A percentile compares a stretch with the other conserved stretches of the same genome.
phyloP scores from a whole-genome alignment of 2,329 filamentous ascomycete genomes.

The Stenocarpella maydis region DNA sequence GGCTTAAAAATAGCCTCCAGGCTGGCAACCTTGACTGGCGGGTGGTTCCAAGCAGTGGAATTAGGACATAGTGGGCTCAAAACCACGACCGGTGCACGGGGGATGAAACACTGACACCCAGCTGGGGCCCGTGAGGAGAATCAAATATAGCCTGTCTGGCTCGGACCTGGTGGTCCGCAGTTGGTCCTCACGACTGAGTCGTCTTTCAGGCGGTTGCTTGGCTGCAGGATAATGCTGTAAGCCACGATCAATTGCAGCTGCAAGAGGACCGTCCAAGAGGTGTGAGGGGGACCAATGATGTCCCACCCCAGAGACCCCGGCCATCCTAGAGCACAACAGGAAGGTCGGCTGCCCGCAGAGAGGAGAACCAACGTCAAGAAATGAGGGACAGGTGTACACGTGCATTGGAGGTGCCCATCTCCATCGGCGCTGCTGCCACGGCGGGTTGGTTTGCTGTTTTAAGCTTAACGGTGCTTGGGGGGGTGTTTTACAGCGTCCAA shows the following conservation, averaged over 20 bases:
- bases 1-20: not conserved
- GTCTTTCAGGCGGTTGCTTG: too few relatives aligned
- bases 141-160: not conserved
- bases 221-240: not conserved
- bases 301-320: not conserved
- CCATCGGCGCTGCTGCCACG: slow-evolving; percentile 9
- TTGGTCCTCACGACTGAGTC: too few relatives aligned
- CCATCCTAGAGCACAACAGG: slow-evolving; percentile 13
- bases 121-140: not conserved
- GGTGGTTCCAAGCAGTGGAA: slow-evolving; percentile 2
- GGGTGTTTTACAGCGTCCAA: slow-evolving; percentile 11
- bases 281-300: not conserved
- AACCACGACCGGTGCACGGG: not conserved
- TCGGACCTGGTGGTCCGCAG: not conserved
- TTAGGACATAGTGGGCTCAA: not conserved
- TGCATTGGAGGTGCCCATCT: not conserved
- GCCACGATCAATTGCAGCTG: not conserved
- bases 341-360: slow-evolving; percentile 3
- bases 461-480: slow-evolving; percentile 14
- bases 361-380: not conserved
- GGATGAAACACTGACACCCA: not conserved
- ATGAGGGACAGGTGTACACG: not conserved
- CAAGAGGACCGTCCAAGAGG: not conserved
- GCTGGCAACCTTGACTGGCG: not conserved
- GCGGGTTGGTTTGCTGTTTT: slow-evolving; percentile 5